Conservation (phyloP, 78 protist species). For the Neovahlkampfia damariscottae region DNA sequence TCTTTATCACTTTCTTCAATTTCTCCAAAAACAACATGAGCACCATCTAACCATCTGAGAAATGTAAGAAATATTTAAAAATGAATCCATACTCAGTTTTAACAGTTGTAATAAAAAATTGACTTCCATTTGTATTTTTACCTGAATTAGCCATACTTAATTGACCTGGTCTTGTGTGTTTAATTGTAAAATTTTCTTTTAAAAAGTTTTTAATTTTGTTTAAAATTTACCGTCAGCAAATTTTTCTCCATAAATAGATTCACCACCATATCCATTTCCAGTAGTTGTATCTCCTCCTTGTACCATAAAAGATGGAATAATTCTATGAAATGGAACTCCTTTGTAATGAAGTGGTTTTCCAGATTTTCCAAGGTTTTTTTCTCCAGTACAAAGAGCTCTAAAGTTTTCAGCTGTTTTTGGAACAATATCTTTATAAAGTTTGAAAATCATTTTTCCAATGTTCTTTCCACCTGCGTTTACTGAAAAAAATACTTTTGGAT, state of each 20-base stretch:
- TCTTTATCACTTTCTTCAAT: no score
- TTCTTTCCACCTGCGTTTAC: not conserved
- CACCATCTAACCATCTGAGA: conserved; percentile 53
- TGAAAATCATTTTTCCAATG: conserved; percentile 44
- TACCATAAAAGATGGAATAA: conserved; percentile 81
- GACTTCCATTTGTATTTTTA: conserved; percentile 86
- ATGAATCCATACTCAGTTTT: no score
- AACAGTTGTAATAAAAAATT: conserved; percentile 84
- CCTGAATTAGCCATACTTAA: conserved; percentile 83
- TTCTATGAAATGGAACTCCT: conserved; percentile 79
- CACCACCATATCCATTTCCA: conserved; percentile 77
- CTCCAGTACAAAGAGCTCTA: conserved; percentile 75
- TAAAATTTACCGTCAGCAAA: conserved; percentile 84
- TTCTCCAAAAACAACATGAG: no score
- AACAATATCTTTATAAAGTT: conserved; percentile 76
- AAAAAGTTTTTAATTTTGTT: conserved; percentile 43
- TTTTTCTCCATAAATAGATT: conserved; percentile 82
- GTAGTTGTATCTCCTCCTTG: conserved; percentile 96
- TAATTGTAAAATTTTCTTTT: no score
- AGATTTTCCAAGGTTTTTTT: conserved; percentile 35
- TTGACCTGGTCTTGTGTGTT: conserved; percentile 60
- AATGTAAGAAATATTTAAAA: no score
- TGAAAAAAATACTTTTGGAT: not conserved
- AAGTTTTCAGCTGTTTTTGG: conserved; percentile 89
- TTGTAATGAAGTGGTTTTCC: conserved; percentile 77